Percentiles rank a stretch among this genome's conserved stretches.
Evolutionary conservation across 805 yeast species (phyloP).

Genomic region (Metschnikowia colocasiae): DNA sequence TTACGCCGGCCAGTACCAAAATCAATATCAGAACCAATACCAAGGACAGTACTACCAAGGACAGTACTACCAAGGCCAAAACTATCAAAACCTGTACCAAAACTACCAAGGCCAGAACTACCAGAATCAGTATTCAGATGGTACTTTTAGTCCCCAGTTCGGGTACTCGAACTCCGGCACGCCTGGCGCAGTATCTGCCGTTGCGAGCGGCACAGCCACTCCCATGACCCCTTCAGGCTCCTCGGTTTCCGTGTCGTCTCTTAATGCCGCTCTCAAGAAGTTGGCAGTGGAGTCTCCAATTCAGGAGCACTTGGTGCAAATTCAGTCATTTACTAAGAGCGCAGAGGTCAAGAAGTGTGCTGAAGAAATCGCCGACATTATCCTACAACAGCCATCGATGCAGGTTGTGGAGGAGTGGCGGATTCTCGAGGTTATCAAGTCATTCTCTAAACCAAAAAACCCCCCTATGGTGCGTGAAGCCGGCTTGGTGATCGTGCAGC

Average conservation of each 20-base stretch:
- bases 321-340: slow-evolving; percentile 50
- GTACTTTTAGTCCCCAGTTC: slow-evolving; percentile 6
- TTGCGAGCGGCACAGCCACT: slow-evolving; percentile 37
- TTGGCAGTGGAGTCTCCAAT: slow-evolving; percentile 60
- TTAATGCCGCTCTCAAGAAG: slow-evolving; percentile 66
- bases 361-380: slow-evolving; percentile 47
- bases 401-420: slow-evolving; percentile 59
- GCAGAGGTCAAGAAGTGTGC: slow-evolving; percentile 56
- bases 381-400: slow-evolving; percentile 41
- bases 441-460: slow-evolving; percentile 71
- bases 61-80: slow-evolving; percentile 3
- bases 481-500: slow-evolving; percentile 60
- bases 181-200: slow-evolving; percentile 14
- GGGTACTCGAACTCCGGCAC: slow-evolving; percentile 10
- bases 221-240: slow-evolving; percentile 43
- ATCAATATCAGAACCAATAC: not conserved
- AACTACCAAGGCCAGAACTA: slow-evolving; percentile 3
- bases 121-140: slow-evolving; percentile 5
- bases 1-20: slow-evolving; percentile 4
- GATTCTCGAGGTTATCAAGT: slow-evolving; percentile 55
- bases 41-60: not conserved
- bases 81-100: slow-evolving; percentile 2
- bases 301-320: slow-evolving; percentile 49
- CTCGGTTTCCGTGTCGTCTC: slow-evolving; percentile 68
- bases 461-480: slow-evolving; percentile 75